A percentile compares a stretch with the other conserved stretches of the same genome.
These are phyloP conservation scores for Stephania japonica DNA, from an alignment of 164 flowering plant genomes.

Conservation along the genomic window DNA sequence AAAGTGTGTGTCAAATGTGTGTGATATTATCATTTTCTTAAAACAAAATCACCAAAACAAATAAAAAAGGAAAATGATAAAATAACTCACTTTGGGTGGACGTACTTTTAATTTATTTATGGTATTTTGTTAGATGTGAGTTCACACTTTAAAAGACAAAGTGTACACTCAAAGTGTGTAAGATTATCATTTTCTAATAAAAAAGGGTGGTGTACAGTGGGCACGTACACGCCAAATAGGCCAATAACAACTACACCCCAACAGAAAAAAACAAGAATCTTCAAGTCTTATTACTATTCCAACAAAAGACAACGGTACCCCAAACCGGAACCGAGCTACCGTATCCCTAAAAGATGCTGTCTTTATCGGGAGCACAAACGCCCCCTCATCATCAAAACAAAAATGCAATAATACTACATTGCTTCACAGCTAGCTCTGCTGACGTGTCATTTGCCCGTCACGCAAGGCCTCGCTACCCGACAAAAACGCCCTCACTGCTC, in stretches of 20 bases:
- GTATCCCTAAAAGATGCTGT: slow-evolving; percentile 1
- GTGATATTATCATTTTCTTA: no score
- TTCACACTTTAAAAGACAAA: no score
- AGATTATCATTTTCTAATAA: no score
- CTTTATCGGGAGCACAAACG: slow-evolving; percentile 4
- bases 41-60: no score
- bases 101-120: no score
- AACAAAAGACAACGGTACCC: neutral
- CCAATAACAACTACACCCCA: slow-evolving; percentile 1
- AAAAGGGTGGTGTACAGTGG: neutral
- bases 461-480: neutral
- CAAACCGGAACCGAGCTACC: neutral
- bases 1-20: no score
- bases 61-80: no score
- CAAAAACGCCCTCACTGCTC: neutral
- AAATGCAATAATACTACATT: neutral
- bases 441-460: neutral
- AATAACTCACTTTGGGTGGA: no score
- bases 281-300: neutral
- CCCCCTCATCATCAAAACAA: neutral
- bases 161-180: no score
- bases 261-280: slow-evolving; percentile 9
- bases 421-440: neutral
- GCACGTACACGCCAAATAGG: neutral
- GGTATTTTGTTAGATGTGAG: no score